Base-by-base conservation (phyloP, 2,329 filamentous ascomycete species). In the Aspergillus flavus region DNA sequence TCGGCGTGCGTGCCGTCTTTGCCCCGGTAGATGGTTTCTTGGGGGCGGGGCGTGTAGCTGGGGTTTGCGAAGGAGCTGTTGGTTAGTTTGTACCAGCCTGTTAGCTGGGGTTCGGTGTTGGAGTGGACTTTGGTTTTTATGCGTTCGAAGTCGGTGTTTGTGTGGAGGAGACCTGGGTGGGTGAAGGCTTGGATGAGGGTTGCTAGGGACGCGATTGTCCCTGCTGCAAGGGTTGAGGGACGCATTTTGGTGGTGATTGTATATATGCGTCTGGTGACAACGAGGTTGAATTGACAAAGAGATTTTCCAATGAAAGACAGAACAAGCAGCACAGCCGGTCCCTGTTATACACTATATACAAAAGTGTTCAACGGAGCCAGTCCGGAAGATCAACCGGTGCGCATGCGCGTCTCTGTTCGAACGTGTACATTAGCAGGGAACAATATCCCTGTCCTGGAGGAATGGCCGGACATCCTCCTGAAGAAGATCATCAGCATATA, bases 91-190 rank as follows among this genome's bases (percentile, higher is more conserved):
- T 73, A 65, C 71, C 73, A 81, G 12, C 72, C 72, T 3, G 71
- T 74, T 16, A 70, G 67, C 76, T 75, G 80, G 2, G 79, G 78
- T 32, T 75, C 73, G n/a, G 69, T 66, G 26, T 72, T 67, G 23
- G 69, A 64, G 2, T 72, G 61, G 28, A 80, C 75, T 58, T 79
- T 77, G 3, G 68, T 68, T 30, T 76, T 76, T 59, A 84, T 79
- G 9, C 81, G 76, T 9, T 74, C 68, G 53, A 83, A 77, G 57
- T 81, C 79, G 1, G 67, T 57, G 1, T 66, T 57, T 0, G 76
- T 79, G 59, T 81, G 78, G 23, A 81, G 74, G 32, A 75, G 65
- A 14, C 76, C 76, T 2, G 76, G 76, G 63, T 78, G 75, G 11
- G 68, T 64, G 34, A 76, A 73, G 41, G 64, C 46, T 30, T 50